phyloP scores from a whole-genome alignment of 768 basidiomycete genomes.

The Trametes gibbosa region DNA sequence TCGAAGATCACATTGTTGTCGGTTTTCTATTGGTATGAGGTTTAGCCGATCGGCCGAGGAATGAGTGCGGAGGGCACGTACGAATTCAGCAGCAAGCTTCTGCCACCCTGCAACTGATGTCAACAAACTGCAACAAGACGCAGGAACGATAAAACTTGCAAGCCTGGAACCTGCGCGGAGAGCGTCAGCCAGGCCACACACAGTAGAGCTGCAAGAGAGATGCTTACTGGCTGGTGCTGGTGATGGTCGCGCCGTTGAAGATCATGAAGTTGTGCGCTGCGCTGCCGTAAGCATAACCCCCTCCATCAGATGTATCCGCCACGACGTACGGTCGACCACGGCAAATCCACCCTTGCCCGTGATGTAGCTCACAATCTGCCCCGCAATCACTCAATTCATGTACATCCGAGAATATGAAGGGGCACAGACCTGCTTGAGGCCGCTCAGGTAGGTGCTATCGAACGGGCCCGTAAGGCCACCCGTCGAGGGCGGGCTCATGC shows the following conservation, averaged over 20 bases:
- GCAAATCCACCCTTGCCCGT: slow-evolving; percentile 58
- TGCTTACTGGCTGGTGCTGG: slow-evolving; percentile 45
- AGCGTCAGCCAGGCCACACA: not conserved
- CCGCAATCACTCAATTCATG: not conserved
- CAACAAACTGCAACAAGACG: not conserved
- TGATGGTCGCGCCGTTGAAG: slow-evolving; percentile 52
- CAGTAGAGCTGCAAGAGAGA: not conserved
- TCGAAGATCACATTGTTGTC: slow-evolving; percentile 60
- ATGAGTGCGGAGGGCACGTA: slow-evolving; percentile 26
- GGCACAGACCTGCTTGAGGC: slow-evolving; percentile 41
- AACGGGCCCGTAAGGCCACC: slow-evolving; percentile 53
- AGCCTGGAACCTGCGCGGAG: slow-evolving; percentile 42
- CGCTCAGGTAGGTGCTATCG: slow-evolving; percentile 49
- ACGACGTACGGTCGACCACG: slow-evolving; percentile 50
- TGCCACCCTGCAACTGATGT: slow-evolving; percentile 45
- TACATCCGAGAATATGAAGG: not conserved
- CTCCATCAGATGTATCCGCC: too few relatives aligned
- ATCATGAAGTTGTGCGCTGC: slow-evolving; percentile 61
- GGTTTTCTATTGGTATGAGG: slow-evolving; percentile 17
- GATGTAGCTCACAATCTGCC: slow-evolving; percentile 56
- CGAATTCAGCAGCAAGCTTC: slow-evolving; percentile 54
- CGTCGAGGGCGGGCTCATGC: slow-evolving; percentile 48
- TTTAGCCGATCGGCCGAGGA: not conserved
- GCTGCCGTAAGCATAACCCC: too few relatives aligned
- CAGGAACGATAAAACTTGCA: slow-evolving; percentile 33